Evolutionary conservation across 441 rosid species (phyloP).

Genomic region (Macaranga tanarius): DNA sequence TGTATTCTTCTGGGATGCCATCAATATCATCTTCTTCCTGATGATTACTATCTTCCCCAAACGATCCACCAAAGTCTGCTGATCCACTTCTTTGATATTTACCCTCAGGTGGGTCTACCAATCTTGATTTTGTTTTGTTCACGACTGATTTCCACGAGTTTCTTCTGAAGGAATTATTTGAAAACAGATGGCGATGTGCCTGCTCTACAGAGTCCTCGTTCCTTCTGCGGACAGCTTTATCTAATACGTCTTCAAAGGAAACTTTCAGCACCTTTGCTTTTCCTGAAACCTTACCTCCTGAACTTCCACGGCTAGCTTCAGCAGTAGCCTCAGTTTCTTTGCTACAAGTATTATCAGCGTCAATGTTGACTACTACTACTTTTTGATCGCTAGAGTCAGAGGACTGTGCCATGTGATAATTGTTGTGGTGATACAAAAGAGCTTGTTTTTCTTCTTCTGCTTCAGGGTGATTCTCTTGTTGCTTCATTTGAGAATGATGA

Average conservation of each 20-base stretch:
- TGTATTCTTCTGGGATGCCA: conserved; percentile 36
- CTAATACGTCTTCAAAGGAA: conserved; percentile 34
- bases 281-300: conserved; percentile 11
- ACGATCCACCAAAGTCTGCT: conserved; percentile 9
- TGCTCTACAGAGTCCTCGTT: conserved; percentile 20
- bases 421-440: conserved; percentile 21
- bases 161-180: conserved; percentile 7
- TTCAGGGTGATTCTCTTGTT: conserved; percentile 24
- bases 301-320: conserved; percentile 2
- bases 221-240: conserved; percentile 31
- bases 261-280: conserved; percentile 26
- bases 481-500: conserved; percentile 19
- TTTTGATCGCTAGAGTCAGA: conserved; percentile 18
- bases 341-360: conserved; percentile 6
- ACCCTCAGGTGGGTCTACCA: conserved; percentile 38
- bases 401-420: conserved; percentile 19
- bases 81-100: conserved; percentile 16
- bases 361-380: conserved; percentile 33
- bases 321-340: conserved; percentile 22
- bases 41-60: conserved; percentile 4
- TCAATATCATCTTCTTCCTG: conserved; percentile 29
- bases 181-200: conserved; percentile 4
- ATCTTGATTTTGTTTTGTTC: conserved; percentile 40
- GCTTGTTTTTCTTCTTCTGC: conserved; percentile 29
- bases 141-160: conserved; percentile 36